phyloP scores from a whole-genome alignment of 129 eudicot genomes.

The Apium graveolens region DNA sequence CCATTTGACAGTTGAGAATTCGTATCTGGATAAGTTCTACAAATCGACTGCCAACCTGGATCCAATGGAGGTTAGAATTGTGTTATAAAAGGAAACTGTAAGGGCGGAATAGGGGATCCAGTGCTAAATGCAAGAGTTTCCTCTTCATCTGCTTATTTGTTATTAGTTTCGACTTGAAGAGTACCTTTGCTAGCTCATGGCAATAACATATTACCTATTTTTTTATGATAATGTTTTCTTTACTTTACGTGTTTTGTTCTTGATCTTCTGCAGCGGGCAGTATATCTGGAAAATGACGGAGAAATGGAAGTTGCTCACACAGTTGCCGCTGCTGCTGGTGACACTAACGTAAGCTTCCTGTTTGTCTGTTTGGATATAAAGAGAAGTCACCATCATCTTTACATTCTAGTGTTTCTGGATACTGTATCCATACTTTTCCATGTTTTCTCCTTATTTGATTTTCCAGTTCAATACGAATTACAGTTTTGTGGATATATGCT shows the following conservation, averaged over 20 bases:
- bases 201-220: background rate
- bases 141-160: background rate
- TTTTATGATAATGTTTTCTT: background rate
- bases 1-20: slow-evolving; percentile 55
- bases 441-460: background rate
- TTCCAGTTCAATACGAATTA: background rate
- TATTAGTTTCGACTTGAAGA: too few species aligned
- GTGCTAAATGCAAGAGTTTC: background rate
- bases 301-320: slow-evolving; percentile 99
- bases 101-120: background rate
- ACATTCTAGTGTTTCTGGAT: background rate
- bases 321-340: slow-evolving; percentile 95
- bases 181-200: background rate
- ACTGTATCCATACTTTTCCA: background rate
- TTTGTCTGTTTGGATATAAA: background rate
- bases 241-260: background rate
- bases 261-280: slow-evolving; percentile 60
- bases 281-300: slow-evolving; percentile 74
- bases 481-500: background rate
- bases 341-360: slow-evolving; percentile 60
- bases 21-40: slow-evolving; percentile 73
- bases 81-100: background rate
- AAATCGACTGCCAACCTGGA: slow-evolving; percentile 80
- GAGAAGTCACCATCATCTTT: background rate
- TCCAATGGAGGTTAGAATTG: slow-evolving; percentile 53